These are phyloP conservation scores for Lactarius indigo DNA, from an alignment of 768 basidiomycete species.

Conservation along the genomic window DNA sequence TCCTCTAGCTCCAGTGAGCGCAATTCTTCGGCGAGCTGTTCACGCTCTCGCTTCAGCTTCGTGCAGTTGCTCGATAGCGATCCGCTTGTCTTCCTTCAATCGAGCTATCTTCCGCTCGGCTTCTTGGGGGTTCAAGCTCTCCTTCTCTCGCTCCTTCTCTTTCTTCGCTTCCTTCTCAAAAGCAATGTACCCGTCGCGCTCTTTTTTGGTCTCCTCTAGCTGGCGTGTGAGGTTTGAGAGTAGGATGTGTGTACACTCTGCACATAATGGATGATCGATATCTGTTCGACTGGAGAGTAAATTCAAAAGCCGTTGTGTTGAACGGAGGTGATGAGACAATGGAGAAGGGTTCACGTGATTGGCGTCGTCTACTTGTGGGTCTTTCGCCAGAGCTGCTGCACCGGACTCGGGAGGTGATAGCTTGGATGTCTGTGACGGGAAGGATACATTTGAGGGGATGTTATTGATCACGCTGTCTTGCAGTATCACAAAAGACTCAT, in stretches of 20 bases:
- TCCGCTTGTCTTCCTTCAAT: conserved; percentile 62
- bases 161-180: conserved; percentile 87
- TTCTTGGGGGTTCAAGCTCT: conserved; percentile 58
- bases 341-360: conserved; percentile 65
- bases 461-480: conserved; percentile 77
- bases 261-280: conserved; percentile 91
- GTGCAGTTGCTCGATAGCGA: conserved; percentile 71
- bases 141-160: conserved; percentile 70
- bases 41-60: conserved; percentile 76
- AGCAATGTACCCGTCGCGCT: conserved; percentile 88
- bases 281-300: conserved; percentile 72
- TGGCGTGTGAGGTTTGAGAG: conserved; percentile 71
- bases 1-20: conserved; percentile 71
- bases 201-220: conserved; percentile 86
- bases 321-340: conserved; percentile 72
- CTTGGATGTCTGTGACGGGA: conserved; percentile 44
- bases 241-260: conserved; percentile 87
- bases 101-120: conserved; percentile 70
- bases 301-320: conserved; percentile 71
- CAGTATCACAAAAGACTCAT: conserved; percentile 88
- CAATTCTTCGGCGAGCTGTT: conserved; percentile 71
- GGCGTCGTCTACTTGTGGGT: conserved; percentile 42
- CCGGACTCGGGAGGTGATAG: conserved; percentile 38
- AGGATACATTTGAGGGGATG: conserved; percentile 55
- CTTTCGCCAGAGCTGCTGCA: conserved; percentile 32